Conservation (phyloP, 1,284 basidiomycete genomes). For the Apiotrichum veenhuisii region DNA sequence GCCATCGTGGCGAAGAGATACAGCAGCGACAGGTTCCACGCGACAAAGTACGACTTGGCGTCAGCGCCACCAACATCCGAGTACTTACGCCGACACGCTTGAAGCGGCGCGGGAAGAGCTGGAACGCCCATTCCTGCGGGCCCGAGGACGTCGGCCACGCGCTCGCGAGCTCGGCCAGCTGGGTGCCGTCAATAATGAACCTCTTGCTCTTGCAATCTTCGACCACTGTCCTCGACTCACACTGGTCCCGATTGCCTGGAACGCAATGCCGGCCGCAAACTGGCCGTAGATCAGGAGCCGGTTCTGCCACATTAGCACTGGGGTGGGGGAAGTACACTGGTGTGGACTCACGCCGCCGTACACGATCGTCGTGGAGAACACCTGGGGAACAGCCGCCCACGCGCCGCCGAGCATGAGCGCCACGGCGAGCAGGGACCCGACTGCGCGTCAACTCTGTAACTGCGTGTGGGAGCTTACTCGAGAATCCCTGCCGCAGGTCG, state of each 20-base stretch:
- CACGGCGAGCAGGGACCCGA: slow-evolving; percentile 4
- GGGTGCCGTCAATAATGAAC: not conserved
- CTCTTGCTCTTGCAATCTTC: not conserved
- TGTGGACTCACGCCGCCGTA: not conserved
- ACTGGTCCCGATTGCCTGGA: not conserved
- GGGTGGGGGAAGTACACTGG: no score
- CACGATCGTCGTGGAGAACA: not conserved
- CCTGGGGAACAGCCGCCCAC: slow-evolving; percentile 5
- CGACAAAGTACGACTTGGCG: slow-evolving; percentile 3
- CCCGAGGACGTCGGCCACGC: slow-evolving; percentile 7
- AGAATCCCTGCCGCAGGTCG: slow-evolving; percentile 7
- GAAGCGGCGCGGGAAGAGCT: slow-evolving; percentile 5
- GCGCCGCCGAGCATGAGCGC: slow-evolving; percentile 7
- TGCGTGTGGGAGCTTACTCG: not conserved
- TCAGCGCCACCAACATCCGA: not conserved
- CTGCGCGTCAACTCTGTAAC: not conserved
- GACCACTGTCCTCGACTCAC: no score
- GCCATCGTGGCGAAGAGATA: slow-evolving; percentile 8
- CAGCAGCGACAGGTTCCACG: slow-evolving; percentile 3
- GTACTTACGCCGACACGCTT: not conserved
- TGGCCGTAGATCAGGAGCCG: slow-evolving; percentile 5
- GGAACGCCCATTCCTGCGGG: slow-evolving; percentile 11
- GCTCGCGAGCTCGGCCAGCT: slow-evolving; percentile 7
- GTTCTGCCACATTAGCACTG: not conserved
- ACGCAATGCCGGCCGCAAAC: slow-evolving; percentile 2